phyloP scores from a whole-genome alignment of 371 early-diverging fungal species.

The Rhizopus microsporus region DNA sequence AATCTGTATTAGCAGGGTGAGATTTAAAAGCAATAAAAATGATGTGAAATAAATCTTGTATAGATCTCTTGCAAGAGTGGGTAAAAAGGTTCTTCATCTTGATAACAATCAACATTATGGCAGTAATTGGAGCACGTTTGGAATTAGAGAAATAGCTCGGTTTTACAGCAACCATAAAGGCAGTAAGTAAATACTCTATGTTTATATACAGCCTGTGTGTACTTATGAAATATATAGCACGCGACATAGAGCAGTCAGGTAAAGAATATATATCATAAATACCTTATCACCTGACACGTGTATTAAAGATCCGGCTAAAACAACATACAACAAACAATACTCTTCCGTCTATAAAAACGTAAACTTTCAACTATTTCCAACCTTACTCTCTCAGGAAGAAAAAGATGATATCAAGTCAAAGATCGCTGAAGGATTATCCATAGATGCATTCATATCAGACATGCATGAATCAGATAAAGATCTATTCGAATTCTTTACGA shows the following conservation, averaged over 20 bases:
- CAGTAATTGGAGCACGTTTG: constrained; percentile 69
- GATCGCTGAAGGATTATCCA: background rate
- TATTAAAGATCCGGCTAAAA: background rate
- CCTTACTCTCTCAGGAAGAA: background rate
- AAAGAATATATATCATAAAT: background rate
- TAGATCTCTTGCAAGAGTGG: constrained; percentile 75
- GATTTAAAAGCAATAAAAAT: background rate
- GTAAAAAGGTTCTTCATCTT: constrained; percentile 89
- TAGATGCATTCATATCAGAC: background rate
- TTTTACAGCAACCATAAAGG: background rate
- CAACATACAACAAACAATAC: constrained; percentile 5
- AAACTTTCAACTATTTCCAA: constrained; percentile 1
- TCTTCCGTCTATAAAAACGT: constrained; percentile 17
- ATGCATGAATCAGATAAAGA: background rate
- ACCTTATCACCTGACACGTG: background rate
- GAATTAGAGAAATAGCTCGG: constrained; percentile 32
- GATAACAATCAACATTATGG: constrained; percentile 90
- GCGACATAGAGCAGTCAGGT: background rate
- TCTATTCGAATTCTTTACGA: constrained; percentile 5
- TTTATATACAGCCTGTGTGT: too few species aligned
- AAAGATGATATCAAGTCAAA: background rate
- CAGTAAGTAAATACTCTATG: too few species aligned
- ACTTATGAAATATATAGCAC: background rate
- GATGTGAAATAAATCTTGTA: background rate
- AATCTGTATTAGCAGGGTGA: constrained; percentile 86